Evolutionary conservation across 129 eudicot species (phyloP), one percentile per base, ranked within the genome.

Genomic region (Rutidosis leptorrhynchoides): DNA sequence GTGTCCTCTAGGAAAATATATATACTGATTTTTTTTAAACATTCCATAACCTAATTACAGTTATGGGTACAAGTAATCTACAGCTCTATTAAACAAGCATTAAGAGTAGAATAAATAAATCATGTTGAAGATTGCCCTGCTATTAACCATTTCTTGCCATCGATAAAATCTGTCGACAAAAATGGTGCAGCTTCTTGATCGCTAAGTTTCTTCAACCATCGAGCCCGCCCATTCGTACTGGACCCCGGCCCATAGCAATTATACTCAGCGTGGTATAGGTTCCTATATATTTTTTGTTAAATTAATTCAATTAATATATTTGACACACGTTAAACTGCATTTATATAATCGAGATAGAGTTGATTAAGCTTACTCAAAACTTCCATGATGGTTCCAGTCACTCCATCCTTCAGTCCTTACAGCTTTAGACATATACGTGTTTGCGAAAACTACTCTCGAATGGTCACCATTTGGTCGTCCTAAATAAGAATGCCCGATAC

Each of bases 351-450:
- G 19, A 46, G 8, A 46, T 15, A n/a, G 54, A 46, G 11, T n/a
- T n/a, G 54, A 46, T n/a, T 46, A 25, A 46, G 58, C 96, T 85
- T 80, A 92, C 98, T 75, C 74, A 20, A 83, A 74, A 9, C 69
- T 77, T 49, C 91, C 96, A 27, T 68, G 29, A 55, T 83, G 82
- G 73, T 84, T 80, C 90, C 85, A 83, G 4, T 77, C 76, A 21
- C 78, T 83, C 97, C 97, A 92, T 42, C 98, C 98, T 70, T 88
- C 76, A 27, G 94, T 85, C 9, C 71, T 79, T 65, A 92, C 62
- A 5, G 76, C 55, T 62, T 69, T 80, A 12, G 98, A 92, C 65
- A 92, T 35, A 54, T 92, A 92, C 6, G 98, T 81, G 33, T 85
- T 61, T 16, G 87, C 98, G 74, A 88, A 92, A 54, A 92, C 71